Evolutionary conservation across 805 yeast genomes (phyloP).

Genomic region (Wickerhamiella spandovensis): DNA sequence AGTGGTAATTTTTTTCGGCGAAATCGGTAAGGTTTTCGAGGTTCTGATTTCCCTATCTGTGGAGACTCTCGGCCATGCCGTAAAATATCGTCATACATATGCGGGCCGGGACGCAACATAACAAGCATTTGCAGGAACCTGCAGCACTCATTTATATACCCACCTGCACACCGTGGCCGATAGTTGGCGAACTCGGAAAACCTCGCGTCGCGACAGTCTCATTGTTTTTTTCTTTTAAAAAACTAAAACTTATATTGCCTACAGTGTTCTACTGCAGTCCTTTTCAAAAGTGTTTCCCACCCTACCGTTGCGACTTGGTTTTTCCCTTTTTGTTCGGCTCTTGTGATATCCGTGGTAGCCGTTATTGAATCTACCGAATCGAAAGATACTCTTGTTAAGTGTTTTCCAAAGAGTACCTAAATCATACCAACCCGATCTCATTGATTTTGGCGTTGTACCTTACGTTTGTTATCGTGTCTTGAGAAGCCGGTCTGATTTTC

Average conservation of each 20-base stretch:
- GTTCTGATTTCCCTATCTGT: not conserved
- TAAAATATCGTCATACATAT: not conserved
- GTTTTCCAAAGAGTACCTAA: not conserved
- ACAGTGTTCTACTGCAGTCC: not conserved
- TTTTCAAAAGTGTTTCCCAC: not conserved
- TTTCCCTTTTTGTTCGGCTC: not conserved
- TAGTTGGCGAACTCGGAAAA: not conserved
- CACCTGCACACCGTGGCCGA: not conserved
- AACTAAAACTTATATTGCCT: not conserved
- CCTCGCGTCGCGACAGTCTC: not conserved
- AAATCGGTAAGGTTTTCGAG: not conserved
- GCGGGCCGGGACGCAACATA: not conserved
- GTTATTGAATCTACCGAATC: not conserved
- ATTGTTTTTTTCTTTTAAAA: not conserved
- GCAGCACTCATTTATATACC: not conserved
- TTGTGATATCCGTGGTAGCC: not conserved
- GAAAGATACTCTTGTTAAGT: not conserved
- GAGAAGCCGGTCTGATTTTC: not conserved
- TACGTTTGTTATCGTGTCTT: not conserved
- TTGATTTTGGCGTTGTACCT: not conserved
- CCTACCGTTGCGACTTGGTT: not conserved
- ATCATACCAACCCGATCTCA: not conserved
- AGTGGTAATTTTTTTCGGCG: not conserved
- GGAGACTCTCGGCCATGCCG: not conserved
- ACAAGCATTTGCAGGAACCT: not conserved